Base-by-base conservation (phyloP, 306 rosid genomes). In the Fragaria vesca region DNA sequence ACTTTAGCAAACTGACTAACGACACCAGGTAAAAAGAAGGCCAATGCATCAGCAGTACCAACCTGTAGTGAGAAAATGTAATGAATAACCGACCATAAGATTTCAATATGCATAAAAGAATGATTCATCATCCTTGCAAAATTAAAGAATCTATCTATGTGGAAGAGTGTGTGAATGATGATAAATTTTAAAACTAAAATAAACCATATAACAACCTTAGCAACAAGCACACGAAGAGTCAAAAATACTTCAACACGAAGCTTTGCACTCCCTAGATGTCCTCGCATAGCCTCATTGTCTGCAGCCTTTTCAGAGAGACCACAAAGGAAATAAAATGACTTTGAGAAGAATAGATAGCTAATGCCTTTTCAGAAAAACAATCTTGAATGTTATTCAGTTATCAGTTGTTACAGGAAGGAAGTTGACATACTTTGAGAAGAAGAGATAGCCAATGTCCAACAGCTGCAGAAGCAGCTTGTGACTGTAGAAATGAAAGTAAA, bases 381-480 rank as follows among this genome's bases (percentile, higher is more conserved):
- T 18, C 74, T 54, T 20, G 69, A 57, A 43, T 68, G 55, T 34
- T 45, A 9, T 1, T 69, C 18, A 12, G n/a, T 54, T 77, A 74
- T 69, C 32, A 81, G 76, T 47, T 77, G 72, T 51, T 32, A 52
- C 58, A 61, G 75, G 75, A 30, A 66, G 42, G n/a, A 51, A 73
- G 11, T 78, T 54, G 63, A 76, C 89, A 69, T 91, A 95, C 97
- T 80, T 85, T 87, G 79, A 92, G 97, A 88, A 95, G 92, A 85
- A 95, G 96, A 8, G 97, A 95, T 55, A 95, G 85, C 97, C 97
- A 95, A 78, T 95, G 98, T 61, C 98, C 98, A 73, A 95, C 87
- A 73, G 97, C 93, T 74, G 97, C 93, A 55, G 96, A 91, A 18
- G 97, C 96, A 83, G 81, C 72, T 81, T 91, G 85, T 72, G 93